Evolutionary conservation across 2,329 filamentous ascomycete species (phyloP).

Genomic region (Cladosporium velox): DNA sequence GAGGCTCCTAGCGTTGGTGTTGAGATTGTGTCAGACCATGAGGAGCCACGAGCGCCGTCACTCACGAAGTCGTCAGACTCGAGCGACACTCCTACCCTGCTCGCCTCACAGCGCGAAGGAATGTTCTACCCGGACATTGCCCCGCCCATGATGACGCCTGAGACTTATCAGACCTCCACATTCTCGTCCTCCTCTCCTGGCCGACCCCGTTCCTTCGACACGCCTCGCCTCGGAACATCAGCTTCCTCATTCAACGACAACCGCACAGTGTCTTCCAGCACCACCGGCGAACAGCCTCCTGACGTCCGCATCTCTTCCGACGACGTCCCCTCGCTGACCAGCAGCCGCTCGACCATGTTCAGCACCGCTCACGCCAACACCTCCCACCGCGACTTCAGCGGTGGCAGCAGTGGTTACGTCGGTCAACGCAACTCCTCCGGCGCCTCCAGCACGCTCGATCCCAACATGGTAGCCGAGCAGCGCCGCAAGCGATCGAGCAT

Average conservation of each 20-base stretch:
- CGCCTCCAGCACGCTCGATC: constrained; percentile 42
- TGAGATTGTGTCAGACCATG: constrained; percentile 49
- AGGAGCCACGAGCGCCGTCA: constrained; percentile 52
- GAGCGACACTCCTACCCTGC: constrained; percentile 43
- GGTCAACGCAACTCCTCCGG: constrained; percentile 43
- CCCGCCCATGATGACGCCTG: constrained; percentile 61
- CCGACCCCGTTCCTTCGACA: constrained; percentile 66
- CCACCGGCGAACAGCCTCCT: constrained; percentile 73
- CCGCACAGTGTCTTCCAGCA: constrained; percentile 67
- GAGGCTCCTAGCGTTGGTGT: constrained; percentile 44
- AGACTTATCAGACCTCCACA: constrained; percentile 59
- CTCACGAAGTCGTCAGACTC: constrained; percentile 54
- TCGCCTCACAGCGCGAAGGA: constrained; percentile 39
- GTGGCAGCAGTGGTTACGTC: constrained; percentile 23
- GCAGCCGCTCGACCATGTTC: constrained; percentile 75
- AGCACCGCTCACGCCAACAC: constrained; percentile 60
- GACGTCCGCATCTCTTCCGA: constrained; percentile 71
- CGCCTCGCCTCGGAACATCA: constrained; percentile 71
- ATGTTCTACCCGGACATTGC: constrained; percentile 18
- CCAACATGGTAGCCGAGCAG: constrained; percentile 46
- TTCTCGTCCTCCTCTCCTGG: constrained; percentile 63
- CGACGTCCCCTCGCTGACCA: constrained; percentile 73
- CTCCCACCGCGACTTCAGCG: constrained; percentile 38
- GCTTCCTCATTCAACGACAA: constrained; percentile 73
- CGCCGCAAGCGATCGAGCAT: constrained; percentile 74